These are phyloP conservation scores for Corchorus olitorius DNA, from an alignment of 345 rosid genomes.

Conservation along the genomic window DNA sequence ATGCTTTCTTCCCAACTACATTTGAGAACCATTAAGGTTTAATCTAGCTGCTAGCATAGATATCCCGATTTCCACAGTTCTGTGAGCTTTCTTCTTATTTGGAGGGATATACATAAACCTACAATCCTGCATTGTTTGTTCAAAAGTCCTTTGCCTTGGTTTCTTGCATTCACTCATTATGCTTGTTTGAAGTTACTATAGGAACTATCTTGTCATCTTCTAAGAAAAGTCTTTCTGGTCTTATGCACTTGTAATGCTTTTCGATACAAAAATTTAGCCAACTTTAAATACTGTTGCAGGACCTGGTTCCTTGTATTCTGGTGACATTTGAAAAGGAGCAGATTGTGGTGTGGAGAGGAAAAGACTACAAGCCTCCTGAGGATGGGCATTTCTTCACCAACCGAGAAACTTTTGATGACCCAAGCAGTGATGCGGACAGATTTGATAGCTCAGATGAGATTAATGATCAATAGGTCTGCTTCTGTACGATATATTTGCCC, in stretches of 20 bases:
- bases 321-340: constrained; percentile 95
- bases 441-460: constrained; percentile 18
- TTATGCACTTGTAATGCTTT: neutral
- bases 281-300: constrained; percentile 42
- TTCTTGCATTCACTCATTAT: neutral
- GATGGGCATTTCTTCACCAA: constrained; percentile 39
- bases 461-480: neutral
- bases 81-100: neutral
- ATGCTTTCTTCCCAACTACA: neutral
- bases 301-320: constrained; percentile 76
- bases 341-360: constrained; percentile 83
- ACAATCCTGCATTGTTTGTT: neutral
- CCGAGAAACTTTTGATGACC: constrained; percentile 32
- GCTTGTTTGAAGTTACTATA: neutral
- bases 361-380: constrained; percentile 59
- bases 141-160: neutral
- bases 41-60: neutral
- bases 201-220: neutral
- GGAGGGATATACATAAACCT: neutral
- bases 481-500: neutral
- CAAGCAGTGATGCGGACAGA: constrained; percentile 20
- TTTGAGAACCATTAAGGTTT: neutral
- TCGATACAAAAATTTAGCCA: neutral
- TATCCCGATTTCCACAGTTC: neutral
- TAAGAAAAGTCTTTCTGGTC: neutral